Evolutionary conservation across 306 rosid genomes (phyloP), one percentile per base, ranked within the genome.

Genomic region (Neltuma alba): DNA sequence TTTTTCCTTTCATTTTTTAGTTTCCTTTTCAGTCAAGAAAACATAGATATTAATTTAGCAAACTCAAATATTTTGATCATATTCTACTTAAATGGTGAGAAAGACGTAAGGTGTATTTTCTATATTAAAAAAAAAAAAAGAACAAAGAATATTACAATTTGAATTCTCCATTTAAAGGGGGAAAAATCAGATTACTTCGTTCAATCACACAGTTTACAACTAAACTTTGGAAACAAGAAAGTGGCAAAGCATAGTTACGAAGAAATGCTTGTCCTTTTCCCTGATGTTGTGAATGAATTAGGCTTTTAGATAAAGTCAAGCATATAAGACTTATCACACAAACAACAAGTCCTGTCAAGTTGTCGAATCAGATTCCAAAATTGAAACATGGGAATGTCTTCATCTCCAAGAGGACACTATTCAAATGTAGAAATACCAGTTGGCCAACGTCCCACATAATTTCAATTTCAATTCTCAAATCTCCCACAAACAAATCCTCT

Each of bases 291-390:
- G 12, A 69, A 41, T 41, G 65, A 72, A 67, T 66, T 45, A 80
- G 55, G 52, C 72, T 77, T 80, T 47, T 45, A 50, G 68, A 42
- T 73, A 33, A 86, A 84, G 84, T 82, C 76, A 64, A 76, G 87
- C 81, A 86, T 85, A 74, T 52, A 69, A 64, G 42, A 67, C 70
- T 25, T 70, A 7, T 21, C 13, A 54, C 12, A 40, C 44, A 40
- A 9, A 40, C 44, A 54, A 54, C 55, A 45, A 13, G 21, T 21
- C 61, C 61, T n/a, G 2, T 21, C 33, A 13, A 55, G 55, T n/a
- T n/a, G 41, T 36, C 74, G 82, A 73, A 85, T 86, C 88, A 76
- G 82, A 86, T 86, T 83, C 91, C 82, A 79, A 79, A 44, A 41
- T 52, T 70, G 70, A 67, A 69, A 30, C 3, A 60, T 28, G 42